Base-by-base conservation (phyloP, 345 rosid genomes). In the Heritiera fomes region DNA sequence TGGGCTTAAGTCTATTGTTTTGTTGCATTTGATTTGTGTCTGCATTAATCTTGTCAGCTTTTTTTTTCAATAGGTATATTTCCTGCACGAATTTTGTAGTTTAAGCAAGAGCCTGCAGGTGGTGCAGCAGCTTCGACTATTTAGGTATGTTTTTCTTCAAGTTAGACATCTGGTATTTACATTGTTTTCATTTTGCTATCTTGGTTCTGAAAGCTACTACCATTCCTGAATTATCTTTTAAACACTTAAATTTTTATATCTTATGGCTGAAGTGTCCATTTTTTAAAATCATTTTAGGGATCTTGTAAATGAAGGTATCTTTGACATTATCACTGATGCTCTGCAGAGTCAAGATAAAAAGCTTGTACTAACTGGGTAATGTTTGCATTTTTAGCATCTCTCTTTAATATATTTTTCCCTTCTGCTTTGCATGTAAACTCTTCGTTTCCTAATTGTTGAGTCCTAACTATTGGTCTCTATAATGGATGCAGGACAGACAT, bases 401-500 rank as follows among this genome's bases (percentile, higher is more conserved):
- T 55, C 34, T 73, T 55, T 55, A 10, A 76, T 66, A 77, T 67
- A 69, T 52, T 59, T 50, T 69, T 15, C 32, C 28, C 41, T 63
- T 46, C 52, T 63, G 53, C 5, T 60, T 59, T 68, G 6, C 10
- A 1, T 71, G 41, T 47, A 43, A 18, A 49, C 38, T 17, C 10
- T 60, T 43, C n/a, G 13, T 62, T 67, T 28, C 15, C 32, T 7
- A 9, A 61, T 77, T 41, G 11, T 58, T 55, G 28, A 64, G 63
- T 41, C 52, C 86, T 80, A 78, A 85, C 82, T 62, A 55, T 40
- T 78, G 74, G 50, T 77, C 64, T 56, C 79, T 89, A 81, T 82
- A 80, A 83, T 90, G 93, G 82, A 81, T 94, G 94, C 98, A 95
- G 98, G 94, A 88, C 92, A 92, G 93, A 92, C 78, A 92, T 95